Evolutionary conservation across 73 alveolate species (phyloP).

Genomic region (Blepharisma stoltei): DNA sequence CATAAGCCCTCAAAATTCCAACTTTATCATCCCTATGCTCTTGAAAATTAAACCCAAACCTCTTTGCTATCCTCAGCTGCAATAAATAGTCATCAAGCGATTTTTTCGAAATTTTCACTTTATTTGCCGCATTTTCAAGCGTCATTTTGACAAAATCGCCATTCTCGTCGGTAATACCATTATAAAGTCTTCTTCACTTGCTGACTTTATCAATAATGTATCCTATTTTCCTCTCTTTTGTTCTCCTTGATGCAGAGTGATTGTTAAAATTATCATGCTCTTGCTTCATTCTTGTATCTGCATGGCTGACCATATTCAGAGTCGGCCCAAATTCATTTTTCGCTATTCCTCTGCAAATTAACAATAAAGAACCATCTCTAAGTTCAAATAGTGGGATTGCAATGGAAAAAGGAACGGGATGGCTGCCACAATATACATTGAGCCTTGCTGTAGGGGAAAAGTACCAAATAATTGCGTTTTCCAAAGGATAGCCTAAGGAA

Average conservation of each 20-base stretch:
- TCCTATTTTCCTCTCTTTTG: slow-evolving; percentile 95
- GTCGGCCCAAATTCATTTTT: no score
- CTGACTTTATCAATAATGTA: slow-evolving; percentile 91
- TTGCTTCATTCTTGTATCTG: no score
- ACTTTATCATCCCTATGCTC: slow-evolving; percentile 82
- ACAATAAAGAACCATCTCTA: no score
- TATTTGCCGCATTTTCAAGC: slow-evolving; percentile 81
- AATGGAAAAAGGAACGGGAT: slow-evolving; percentile 40
- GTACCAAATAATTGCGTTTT: slow-evolving; percentile 40
- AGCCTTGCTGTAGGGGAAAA: slow-evolving; percentile 32
- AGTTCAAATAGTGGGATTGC: no score
- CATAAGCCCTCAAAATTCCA: slow-evolving; percentile 77
- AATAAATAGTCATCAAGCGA: slow-evolving; percentile 82
- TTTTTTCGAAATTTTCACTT: slow-evolving; percentile 79
- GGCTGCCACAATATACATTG: slow-evolving; percentile 45
- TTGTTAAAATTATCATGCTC: no score
- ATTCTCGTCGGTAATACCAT: slow-evolving; percentile 75
- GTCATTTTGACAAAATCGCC: slow-evolving; percentile 55
- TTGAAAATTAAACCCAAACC: slow-evolving; percentile 77
- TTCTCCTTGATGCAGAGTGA: slow-evolving; percentile 43
- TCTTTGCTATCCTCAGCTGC: slow-evolving; percentile 76
- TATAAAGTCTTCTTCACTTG: slow-evolving; percentile 92
- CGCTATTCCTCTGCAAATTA: no score
- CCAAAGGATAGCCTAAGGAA: slow-evolving; percentile 44
- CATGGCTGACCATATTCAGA: no score